Conservation (phyloP, 2,329 filamentous ascomycete genomes). For the Cytospora chrysosperma region DNA sequence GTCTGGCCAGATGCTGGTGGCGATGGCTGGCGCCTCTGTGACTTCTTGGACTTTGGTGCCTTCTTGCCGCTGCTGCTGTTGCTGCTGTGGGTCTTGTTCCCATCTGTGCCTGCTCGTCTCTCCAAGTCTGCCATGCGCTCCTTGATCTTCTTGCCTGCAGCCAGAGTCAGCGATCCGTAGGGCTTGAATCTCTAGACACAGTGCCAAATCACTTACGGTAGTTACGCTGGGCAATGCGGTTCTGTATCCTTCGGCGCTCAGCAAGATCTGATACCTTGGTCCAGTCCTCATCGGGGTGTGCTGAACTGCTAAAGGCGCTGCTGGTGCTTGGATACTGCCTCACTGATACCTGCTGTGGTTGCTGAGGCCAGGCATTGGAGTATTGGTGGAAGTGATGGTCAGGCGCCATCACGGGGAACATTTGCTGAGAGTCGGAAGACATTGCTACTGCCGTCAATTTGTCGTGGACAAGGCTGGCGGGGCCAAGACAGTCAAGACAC, state of each 20-base stretch:
- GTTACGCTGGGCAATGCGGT: slow-evolving; percentile 95
- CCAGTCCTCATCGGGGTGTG: slow-evolving; percentile 97
- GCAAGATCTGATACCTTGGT: slow-evolving; percentile 98
- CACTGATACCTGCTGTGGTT: slow-evolving; percentile 23
- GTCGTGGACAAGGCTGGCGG: slow-evolving; percentile 6
- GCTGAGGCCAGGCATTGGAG: slow-evolving; percentile 21
- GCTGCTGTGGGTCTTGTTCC: slow-evolving; percentile 34
- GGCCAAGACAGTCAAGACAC: slow-evolving; percentile 7
- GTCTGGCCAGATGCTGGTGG: slow-evolving; percentile 31
- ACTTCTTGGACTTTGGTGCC: slow-evolving; percentile 43
- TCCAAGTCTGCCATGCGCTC: slow-evolving; percentile 83
- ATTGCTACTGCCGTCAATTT: slow-evolving; percentile 7
- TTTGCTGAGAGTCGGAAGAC: slow-evolving; percentile 24
- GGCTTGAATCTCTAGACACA: slow-evolving; percentile 4
- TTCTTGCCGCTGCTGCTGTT: slow-evolving; percentile 45
- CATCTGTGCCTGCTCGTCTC: slow-evolving; percentile 62
- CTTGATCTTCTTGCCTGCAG: slow-evolving; percentile 85
- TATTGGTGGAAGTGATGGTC: slow-evolving; percentile 24
- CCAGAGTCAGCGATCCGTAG: slow-evolving; percentile 23
- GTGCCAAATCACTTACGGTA: slow-evolving; percentile 71
- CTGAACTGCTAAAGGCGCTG: slow-evolving; percentile 91
- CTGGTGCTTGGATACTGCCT: slow-evolving; percentile 57
- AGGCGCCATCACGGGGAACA: slow-evolving; percentile 23
- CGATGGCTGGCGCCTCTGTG: slow-evolving; percentile 26
- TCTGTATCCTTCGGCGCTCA: slow-evolving; percentile 91